phyloP scores from a whole-genome alignment of 768 basidiomycete genomes.

The Leccinum incarnatum region DNA sequence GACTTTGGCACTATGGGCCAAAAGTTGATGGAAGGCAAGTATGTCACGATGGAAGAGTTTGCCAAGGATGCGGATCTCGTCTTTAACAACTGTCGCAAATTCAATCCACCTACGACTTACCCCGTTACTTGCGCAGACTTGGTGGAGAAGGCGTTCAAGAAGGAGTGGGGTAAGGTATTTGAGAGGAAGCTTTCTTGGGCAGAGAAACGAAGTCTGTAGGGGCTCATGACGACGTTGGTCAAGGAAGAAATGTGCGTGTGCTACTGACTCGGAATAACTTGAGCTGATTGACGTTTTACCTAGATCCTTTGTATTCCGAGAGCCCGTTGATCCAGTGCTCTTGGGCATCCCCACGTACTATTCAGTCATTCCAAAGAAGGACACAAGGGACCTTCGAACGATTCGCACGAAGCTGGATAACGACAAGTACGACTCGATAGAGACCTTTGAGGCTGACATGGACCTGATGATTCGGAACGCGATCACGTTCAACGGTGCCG shows the following conservation, averaged over 20 bases:
- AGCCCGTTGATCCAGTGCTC: constrained; percentile 84
- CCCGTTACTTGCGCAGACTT: constrained; percentile 68
- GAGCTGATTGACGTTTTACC: background rate
- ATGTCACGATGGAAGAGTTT: constrained; percentile 80
- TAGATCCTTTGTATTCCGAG: constrained; percentile 76
- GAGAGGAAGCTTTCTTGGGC: constrained; percentile 71
- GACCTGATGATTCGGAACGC: constrained; percentile 89
- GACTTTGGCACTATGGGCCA: constrained; percentile 80
- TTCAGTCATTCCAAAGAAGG: constrained; percentile 78
- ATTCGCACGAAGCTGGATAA: constrained; percentile 78
- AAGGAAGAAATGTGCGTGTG: constrained; percentile 64
- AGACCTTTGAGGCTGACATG: constrained; percentile 81
- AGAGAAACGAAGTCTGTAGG: constrained; percentile 78
- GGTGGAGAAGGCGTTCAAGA: constrained; percentile 74
- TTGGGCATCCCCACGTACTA: constrained; percentile 87
- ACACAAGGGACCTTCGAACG: constrained; percentile 82
- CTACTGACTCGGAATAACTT: too few relatives aligned
- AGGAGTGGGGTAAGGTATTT: constrained; percentile 79
- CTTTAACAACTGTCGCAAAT: constrained; percentile 86
- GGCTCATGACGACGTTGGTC: constrained; percentile 63
- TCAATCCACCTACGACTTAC: constrained; percentile 83
- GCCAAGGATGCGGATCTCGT: constrained; percentile 77
- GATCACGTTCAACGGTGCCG: constrained; percentile 79
- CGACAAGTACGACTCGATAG: constrained; percentile 78
- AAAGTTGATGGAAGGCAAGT: constrained; percentile 66